Conservation (phyloP, 2,329 filamentous ascomycete genomes). For the Leptographium radiaticola region DNA sequence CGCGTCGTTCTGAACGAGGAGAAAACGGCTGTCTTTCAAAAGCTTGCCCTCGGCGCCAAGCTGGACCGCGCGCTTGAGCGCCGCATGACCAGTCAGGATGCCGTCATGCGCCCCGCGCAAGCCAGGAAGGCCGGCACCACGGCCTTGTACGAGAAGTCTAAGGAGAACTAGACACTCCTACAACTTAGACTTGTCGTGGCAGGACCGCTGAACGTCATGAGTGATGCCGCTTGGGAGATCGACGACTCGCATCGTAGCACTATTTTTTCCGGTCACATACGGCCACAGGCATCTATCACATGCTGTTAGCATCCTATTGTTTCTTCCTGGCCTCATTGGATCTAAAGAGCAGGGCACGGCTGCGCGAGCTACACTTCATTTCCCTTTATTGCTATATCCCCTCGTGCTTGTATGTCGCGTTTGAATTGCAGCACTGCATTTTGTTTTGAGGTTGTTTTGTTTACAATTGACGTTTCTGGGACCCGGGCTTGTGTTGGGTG, state of each 20-base stretch:
- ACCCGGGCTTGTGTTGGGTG: too few species aligned
- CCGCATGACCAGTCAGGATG: constrained; percentile 80
- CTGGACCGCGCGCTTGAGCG: constrained; percentile 76
- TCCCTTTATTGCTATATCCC: not conserved
- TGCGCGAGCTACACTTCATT: not conserved
- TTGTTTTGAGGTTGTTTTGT: not conserved
- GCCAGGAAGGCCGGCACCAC: constrained; percentile 7
- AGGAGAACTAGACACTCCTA: constrained; percentile 10
- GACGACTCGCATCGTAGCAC: not conserved
- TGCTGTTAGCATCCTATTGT: not conserved
- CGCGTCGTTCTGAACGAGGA: constrained; percentile 66
- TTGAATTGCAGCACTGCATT: not conserved
- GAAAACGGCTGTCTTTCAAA: constrained; percentile 71
- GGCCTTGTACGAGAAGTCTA: constrained; percentile 22
- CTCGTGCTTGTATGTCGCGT: not conserved
- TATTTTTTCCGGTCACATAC: not conserved
- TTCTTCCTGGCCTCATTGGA: not conserved
- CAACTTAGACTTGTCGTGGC: too few species aligned
- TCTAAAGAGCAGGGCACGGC: not conserved
- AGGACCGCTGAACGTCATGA: too few species aligned
- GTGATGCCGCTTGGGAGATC: not conserved
- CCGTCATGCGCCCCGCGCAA: constrained; percentile 55
- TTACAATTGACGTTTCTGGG: not conserved
- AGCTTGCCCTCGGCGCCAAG: constrained; percentile 80
- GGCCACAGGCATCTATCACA: not conserved